These are phyloP conservation scores for Copromyces sp. DNA, from an alignment of 495 filamentous ascomycete genomes.

Conservation along the genomic window DNA sequence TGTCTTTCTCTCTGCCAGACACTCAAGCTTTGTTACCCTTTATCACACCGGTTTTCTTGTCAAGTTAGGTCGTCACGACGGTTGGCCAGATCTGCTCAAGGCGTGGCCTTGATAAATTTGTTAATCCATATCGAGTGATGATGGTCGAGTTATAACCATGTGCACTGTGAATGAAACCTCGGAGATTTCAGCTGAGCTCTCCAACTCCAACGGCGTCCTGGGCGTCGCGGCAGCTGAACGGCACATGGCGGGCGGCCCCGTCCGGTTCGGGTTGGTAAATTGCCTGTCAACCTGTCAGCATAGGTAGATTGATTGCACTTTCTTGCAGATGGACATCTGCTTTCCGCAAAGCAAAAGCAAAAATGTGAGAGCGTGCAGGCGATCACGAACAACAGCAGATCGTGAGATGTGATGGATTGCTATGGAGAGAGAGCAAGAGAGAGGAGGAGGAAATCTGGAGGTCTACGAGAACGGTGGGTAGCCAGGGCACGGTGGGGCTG, in stretches of 20 bases:
- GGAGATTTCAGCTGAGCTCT: neutral
- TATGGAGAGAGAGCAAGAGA: no score
- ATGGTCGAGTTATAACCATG: neutral
- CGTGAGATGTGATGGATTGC: no score
- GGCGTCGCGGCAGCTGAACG: neutral
- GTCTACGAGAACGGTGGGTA: no score
- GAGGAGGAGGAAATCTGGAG: no score
- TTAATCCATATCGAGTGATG: neutral
- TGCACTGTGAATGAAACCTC: neutral
- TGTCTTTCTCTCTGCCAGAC: neutral
- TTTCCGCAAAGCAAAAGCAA: neutral
- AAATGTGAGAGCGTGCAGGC: neutral
- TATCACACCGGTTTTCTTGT: neutral
- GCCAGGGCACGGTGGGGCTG: no score
- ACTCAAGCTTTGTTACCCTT: neutral
- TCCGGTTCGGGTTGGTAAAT: neutral
- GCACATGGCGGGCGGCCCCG: neutral
- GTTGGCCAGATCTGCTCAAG: neutral
- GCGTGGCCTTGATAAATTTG: neutral
- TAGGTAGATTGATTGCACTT: neutral
- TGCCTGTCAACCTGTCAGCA: neutral
- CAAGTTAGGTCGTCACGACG: neutral
- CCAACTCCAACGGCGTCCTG: neutral
- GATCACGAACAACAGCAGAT: no score
- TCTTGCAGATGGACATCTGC: neutral